These are phyloP conservation scores for Hirsutella minnesotensis DNA, from an alignment of 2,329 filamentous ascomycete species.

Conservation along the genomic window DNA sequence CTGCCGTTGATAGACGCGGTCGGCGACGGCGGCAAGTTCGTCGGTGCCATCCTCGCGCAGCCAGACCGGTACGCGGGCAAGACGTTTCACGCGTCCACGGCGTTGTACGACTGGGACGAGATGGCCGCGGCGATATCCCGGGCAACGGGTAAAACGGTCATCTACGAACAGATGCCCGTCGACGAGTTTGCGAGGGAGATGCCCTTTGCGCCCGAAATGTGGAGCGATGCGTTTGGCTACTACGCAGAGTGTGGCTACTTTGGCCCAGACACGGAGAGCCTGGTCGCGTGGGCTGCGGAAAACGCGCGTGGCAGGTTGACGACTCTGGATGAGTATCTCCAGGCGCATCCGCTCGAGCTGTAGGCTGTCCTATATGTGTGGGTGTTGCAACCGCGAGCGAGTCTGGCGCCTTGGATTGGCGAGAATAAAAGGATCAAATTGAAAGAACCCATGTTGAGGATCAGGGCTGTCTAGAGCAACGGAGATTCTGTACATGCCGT, in stretches of 20 bases:
- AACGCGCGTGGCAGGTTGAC: constrained; percentile 10
- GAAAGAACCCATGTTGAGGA: too few species aligned
- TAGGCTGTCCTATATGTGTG: too few species aligned
- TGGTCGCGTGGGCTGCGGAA: constrained; percentile 10
- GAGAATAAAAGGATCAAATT: too few species aligned
- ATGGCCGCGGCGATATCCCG: constrained; percentile 25
- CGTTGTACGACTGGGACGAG: constrained; percentile 24
- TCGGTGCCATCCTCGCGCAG: constrained; percentile 27
- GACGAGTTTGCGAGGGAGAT: constrained; percentile 10
- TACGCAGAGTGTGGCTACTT: constrained; percentile 6
- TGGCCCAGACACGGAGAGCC: constrained; percentile 7
- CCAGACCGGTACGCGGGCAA: constrained; percentile 30
- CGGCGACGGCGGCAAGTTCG: constrained; percentile 30
- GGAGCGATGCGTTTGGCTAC: constrained; percentile 2
- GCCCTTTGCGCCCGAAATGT: constrained; percentile 6
- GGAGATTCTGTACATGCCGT: too few species aligned
- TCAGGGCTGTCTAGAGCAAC: too few species aligned
- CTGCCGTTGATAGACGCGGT: constrained; percentile 32
- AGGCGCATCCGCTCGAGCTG: background rate
- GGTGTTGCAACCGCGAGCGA: too few species aligned
- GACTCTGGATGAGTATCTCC: constrained; percentile 11
- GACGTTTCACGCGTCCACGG: constrained; percentile 29
- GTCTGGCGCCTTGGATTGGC: too few species aligned
- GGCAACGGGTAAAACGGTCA: constrained; percentile 24
- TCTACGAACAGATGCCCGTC: constrained; percentile 9